phyloP scores from a whole-genome alignment of 2,329 filamentous ascomycete species.

The Colletotrichum trifolii region DNA sequence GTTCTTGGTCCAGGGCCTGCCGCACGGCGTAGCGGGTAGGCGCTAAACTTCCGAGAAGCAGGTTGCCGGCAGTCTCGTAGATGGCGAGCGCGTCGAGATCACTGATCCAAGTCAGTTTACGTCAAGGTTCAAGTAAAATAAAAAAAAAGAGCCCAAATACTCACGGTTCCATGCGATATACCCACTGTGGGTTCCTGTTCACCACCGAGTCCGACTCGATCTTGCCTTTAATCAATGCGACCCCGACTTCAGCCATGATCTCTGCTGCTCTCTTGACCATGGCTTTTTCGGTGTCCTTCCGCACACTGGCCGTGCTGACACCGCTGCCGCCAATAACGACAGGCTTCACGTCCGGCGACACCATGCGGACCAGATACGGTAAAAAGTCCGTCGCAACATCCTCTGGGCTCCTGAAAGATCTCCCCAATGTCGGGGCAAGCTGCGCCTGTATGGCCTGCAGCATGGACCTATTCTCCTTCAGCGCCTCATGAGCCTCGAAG shows the following conservation, averaged over 20 bases:
- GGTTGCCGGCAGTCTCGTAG: slow-evolving; percentile 75
- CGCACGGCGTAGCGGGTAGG: slow-evolving; percentile 92
- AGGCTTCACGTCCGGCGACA: slow-evolving; percentile 91
- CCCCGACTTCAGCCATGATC: slow-evolving; percentile 84
- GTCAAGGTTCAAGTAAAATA: background rate
- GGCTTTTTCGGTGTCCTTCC: slow-evolving; percentile 84
- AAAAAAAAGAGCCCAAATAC: slow-evolving; percentile 48
- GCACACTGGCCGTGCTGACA: slow-evolving; percentile 81
- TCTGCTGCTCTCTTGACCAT: slow-evolving; percentile 85
- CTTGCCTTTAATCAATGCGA: slow-evolving; percentile 82
- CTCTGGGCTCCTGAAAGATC: slow-evolving; percentile 82
- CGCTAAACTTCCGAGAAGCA: slow-evolving; percentile 66
- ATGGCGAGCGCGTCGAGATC: slow-evolving; percentile 81
- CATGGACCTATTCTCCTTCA: slow-evolving; percentile 80
- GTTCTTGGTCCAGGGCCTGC: slow-evolving; percentile 92
- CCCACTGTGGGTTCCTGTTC: slow-evolving; percentile 74
- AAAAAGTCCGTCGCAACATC: slow-evolving; percentile 84
- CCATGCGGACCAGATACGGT: slow-evolving; percentile 84
- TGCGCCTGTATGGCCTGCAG: slow-evolving; percentile 79
- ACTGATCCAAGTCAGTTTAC: slow-evolving; percentile 47
- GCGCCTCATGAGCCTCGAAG: slow-evolving; percentile 82
- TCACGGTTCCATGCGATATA: slow-evolving; percentile 96
- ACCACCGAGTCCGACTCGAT: slow-evolving; percentile 75
- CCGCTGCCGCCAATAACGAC: slow-evolving; percentile 82
- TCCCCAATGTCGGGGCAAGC: slow-evolving; percentile 76